Base-by-base conservation (phyloP, 495 filamentous ascomycete genomes). In the Aspergillus cristatus region DNA sequence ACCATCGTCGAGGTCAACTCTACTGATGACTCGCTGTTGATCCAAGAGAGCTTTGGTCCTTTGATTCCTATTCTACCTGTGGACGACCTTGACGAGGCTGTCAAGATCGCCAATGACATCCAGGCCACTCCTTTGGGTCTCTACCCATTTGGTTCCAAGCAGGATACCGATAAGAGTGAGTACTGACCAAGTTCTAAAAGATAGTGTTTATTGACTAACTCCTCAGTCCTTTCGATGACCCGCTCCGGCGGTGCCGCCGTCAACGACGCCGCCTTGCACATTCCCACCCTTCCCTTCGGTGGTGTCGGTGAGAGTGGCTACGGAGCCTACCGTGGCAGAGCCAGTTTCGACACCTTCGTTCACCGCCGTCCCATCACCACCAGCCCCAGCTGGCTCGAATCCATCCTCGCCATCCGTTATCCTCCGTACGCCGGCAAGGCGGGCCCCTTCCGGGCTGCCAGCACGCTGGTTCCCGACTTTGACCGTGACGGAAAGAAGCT, bases 31-130 rank as follows among this genome's bases (percentile, higher is more conserved):
- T 74, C 83, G 16, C 67, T 94, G 55, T 70, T 94, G 48, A 49
- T 57, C 35, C 75, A 90, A 35, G 91, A 98, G 67, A 81, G 78
- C 42, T 98, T 97, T 53, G 91, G 89, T 25, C 91, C 91, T 10
- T 70, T 95, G 37, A 81, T 94, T 34, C 74, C 86, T 34, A 77
- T 95, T 38, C 63, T 87, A 20, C 73, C 85, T 7, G 78, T 88
- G 24, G 66, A 81, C 29, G 72, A 76, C 45, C 62, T 94, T 8
- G 84, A 95, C 43, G 76, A 91, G 45, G 89, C 88, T 15, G 81
- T 95, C 54, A 67, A 62, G 25, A 72, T 84, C 34, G 84, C 86
- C 37, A 85, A 86, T 43, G 57, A 66, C 38, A 76, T 94, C 16
- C 75, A 87, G 55, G 74, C 72, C 40, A 94, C 86, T 1, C 87